Evolutionary conservation across 2,329 filamentous ascomycete species (phyloP), one percentile per base, ranked within the genome.

Genomic region (Monosporascus sp.): DNA sequence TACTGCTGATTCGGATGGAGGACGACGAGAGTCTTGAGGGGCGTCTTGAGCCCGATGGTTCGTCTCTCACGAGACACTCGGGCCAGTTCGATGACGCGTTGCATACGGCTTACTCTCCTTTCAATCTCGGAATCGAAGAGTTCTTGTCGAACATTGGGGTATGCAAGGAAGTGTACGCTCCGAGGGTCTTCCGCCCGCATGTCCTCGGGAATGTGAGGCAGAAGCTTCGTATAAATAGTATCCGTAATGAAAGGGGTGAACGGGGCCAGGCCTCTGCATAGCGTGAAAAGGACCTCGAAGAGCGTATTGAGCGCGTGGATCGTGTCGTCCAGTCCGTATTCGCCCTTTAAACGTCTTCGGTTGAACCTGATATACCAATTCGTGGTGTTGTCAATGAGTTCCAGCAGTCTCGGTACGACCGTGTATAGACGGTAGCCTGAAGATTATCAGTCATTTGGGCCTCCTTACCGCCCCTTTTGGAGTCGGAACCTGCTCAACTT

Each of bases 331-430:
- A 90, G 72, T 18, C 59, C 59, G n/a, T 58, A 55, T 47, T 60
- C 86, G 48, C 87, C 87, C 79, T 90, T 90, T 51, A 90, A 72
- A 45, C 87, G 80, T 65, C 84, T 89, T 51, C 92, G 83, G 77
- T 97, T 97, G 77, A 96, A 95, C 56, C 91, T 84, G 69, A 97
- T 97, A 73, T 97, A 97, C 92, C 92, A 97, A 73, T 97, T 97
- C n/a, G 92, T 97, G 4, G 89, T 91, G 72, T 95, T 91, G 65
- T 97, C 93, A 60, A 97, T 95, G 65, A 96, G 81, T 54, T 81
- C 81, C 18, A 96, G 80, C 55, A 97, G 75, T 58, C 89, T 82
- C 7, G 92, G 92, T 45, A 96, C 91, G 45, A 97, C 93, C 1
- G 92, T 97, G 72, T 97, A 97, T 37, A 92, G 73, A 41, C 88